Evolutionary conservation across 371 early-diverging fungal genomes (phyloP), one percentile per base, ranked within the genome.

Genomic region (Dichotomocladium elegans): DNA sequence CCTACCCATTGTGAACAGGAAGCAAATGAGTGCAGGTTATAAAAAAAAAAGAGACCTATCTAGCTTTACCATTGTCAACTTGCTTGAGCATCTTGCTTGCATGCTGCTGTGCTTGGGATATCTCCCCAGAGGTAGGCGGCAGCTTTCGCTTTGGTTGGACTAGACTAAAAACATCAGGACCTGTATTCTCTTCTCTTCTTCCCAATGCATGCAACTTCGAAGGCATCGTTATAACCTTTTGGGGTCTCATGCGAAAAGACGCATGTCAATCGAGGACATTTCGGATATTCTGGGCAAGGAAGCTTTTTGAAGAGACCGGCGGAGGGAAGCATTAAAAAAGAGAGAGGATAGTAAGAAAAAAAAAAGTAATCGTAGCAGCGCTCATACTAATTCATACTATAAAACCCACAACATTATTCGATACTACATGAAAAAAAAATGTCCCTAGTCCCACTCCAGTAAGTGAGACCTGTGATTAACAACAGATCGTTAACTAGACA

Each of bases 211-310:
- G n/a, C 19, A 9, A 11, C 10, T 9, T 8, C 8, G 10, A 17
- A 19, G 12, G 9, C 26, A 15, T 17, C 14, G 26, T 8, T 6
- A 8, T 31, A 34, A 31, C 26, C 35, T 17, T 12, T 48, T 1
- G 47, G 47, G 21, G 47, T 12, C 17, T 30, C 35, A 50, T 70
- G 70, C 2, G 70, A 70, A 52, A 53, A 70, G 28, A 70, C 51
- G 26, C 74, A 70, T 14, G 61, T 56, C 8, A 51, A 31, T 10
- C 68, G 58, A 22, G 26, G 31, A 25, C 74, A 74, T 7, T 63
- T 52, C 10, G 70, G 70, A 42, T 61, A 65, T 0, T 53, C 10
- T 25, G 74, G 74, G 51, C 74, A 74, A 15, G 62, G 55, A 28
- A 64, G 41, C 2, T 54, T 50, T 31, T 60, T 60, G 41, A 74